A percentile compares a stretch with the other conserved stretches of the same genome.
phyloP scores from a whole-genome alignment of 1,284 basidiomycete species.

The Schizophyllum amplum region DNA sequence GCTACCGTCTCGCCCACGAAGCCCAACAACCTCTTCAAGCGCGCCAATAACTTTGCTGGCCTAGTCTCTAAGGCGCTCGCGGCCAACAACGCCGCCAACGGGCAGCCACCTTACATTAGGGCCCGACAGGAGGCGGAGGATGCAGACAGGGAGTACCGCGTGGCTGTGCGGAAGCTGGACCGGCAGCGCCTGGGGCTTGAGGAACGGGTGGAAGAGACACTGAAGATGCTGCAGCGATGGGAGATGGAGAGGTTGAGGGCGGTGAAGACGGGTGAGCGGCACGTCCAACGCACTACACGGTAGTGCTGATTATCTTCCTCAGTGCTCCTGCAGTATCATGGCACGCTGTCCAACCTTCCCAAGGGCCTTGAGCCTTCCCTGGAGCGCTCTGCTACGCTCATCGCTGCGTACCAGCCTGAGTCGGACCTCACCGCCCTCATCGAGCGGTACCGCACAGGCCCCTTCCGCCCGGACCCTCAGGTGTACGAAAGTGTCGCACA shows the following conservation, averaged over 20 bases:
- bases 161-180: slow-evolving; percentile 71
- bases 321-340: slow-evolving; percentile 82
- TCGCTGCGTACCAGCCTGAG: slow-evolving; percentile 81
- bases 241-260: slow-evolving; percentile 76
- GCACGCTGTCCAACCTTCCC: slow-evolving; percentile 63
- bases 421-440: slow-evolving; percentile 77
- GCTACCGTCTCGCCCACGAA: slow-evolving; percentile 26
- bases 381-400: slow-evolving; percentile 64
- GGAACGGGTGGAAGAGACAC: slow-evolving; percentile 74
- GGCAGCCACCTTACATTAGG: slow-evolving; percentile 55
- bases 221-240: slow-evolving; percentile 78
- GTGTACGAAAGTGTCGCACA: slow-evolving; percentile 79
- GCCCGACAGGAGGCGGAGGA: slow-evolving; percentile 70
- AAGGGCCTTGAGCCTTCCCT: slow-evolving; percentile 55
- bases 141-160: slow-evolving; percentile 70
- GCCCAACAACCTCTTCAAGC: slow-evolving; percentile 54
- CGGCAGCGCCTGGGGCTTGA: slow-evolving; percentile 75
- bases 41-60: slow-evolving; percentile 58
- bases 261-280: slow-evolving; percentile 65
- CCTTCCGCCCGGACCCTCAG: slow-evolving; percentile 78
- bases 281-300: slow-evolving; percentile 1
- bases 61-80: slow-evolving; percentile 69
- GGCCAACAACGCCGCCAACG: slow-evolving; percentile 33
- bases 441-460: slow-evolving; percentile 83
- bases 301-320: slow-evolving; percentile 8